Base-by-base conservation (phyloP, 345 rosid species). In the Viola odorata region DNA sequence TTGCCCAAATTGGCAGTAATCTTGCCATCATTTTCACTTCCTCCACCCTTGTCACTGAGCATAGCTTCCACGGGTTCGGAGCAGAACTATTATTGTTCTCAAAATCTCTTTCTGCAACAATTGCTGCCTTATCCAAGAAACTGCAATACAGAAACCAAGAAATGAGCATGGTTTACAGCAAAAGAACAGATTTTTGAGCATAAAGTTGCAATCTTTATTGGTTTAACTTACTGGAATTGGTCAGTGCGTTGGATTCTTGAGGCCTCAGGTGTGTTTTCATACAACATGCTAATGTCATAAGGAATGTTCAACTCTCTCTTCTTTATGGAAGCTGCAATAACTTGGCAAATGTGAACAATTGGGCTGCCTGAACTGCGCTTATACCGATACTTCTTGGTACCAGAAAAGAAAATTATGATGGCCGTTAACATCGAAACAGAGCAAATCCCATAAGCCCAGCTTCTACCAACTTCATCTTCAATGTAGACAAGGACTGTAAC, bases 361-460 rank as follows among this genome's bases (percentile, higher is more conserved):
- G 96, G 96, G 71, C 91, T 91, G 14, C 96, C 95, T 69, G 52
- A 44, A 69, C 87, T 71, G 59, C 83, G 84, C 85, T 91, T 88
- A 67, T 84, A 88, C 62, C 98, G 77, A 48, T 84, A 91, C 16
- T 68, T 77, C 58, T 72, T 82, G 7, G 77, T 82, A 49, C 95
- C 91, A 4, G 75, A 82, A 45, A 88, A 68, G 69, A 91, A 80
- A 45, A 86, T 37, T 57, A 68, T 7, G 38, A 88, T 67, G 32
- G 95, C 91, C 16, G 73, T 42, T 55, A 69, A 58, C 96, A 91
- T 86, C 1, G 91, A 82, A 12, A 75, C 77, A 1, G 85, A 77
- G 64, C 86, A 81, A 32, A 83, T 75, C 45, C 83, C 88, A 15
- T 83, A 85, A 52, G 77, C 88, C 83, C 78, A 67, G 69, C 81